These are phyloP conservation scores for Solanum habrochaites DNA, from an alignment of 257 asterid species.

Conservation along the genomic window DNA sequence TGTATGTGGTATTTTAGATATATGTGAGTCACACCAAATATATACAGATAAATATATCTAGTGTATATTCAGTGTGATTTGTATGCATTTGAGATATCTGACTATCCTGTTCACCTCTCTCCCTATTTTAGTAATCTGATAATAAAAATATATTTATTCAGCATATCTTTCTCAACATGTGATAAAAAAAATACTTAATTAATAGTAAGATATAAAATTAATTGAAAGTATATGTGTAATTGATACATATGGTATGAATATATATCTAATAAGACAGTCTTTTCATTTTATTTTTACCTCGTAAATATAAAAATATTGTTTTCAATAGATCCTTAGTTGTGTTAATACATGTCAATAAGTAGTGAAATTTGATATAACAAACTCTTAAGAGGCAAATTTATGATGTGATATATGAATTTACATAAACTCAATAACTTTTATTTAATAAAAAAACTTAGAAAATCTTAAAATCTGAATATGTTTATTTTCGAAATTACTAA, in stretches of 20 bases:
- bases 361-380: not conserved
- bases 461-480: not conserved
- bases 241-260: not conserved
- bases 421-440: not conserved
- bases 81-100: not conserved
- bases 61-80: not conserved
- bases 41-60: too few species aligned
- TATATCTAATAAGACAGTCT: not conserved
- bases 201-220: too few species aligned
- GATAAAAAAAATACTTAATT: too few species aligned
- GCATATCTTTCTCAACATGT: too few species aligned
- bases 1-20: not conserved
- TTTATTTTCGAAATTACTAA: not conserved
- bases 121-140: not conserved
- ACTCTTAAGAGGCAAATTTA: not conserved
- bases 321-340: fast-evolving
- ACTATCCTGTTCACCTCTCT: not conserved
- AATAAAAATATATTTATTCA: too few species aligned
- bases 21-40: not conserved
- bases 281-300: not conserved
- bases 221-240: too few species aligned
- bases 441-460: not conserved
- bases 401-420: not conserved
- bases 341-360: not conserved
- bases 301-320: fast-evolving